Conservation (phyloP, 345 rosid species). For the Fremontodendron californicum region DNA sequence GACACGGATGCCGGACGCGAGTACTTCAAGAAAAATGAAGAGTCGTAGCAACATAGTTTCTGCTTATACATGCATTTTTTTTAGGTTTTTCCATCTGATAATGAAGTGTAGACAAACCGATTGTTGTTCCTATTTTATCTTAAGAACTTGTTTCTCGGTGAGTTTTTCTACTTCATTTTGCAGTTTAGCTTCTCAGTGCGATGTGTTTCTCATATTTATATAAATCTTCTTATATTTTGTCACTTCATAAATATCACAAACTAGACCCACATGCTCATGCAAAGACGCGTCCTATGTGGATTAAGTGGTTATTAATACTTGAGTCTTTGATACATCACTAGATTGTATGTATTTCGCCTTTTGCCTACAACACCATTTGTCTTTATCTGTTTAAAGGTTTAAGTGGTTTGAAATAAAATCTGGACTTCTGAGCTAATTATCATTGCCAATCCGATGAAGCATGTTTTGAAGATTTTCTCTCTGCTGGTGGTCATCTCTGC, state of each 20-base stretch:
- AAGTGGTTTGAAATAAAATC: neutral
- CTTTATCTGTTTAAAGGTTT: neutral
- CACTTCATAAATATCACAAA: neutral
- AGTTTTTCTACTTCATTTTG: neutral
- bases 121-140: neutral
- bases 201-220: neutral
- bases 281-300: neutral
- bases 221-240: neutral
- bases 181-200: neutral
- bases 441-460: constrained; percentile 37
- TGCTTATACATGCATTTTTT: neutral
- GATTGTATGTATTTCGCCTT: neutral
- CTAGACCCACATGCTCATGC: neutral
- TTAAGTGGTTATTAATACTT: neutral
- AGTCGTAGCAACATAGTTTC: too few species aligned
- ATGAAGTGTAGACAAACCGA: neutral
- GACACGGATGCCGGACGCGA: too few species aligned
- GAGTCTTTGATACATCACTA: neutral
- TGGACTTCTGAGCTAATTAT: neutral
- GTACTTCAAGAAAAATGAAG: too few species aligned
- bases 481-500: constrained; percentile 34
- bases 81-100: neutral
- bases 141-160: neutral
- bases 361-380: neutral
- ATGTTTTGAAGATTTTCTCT: constrained; percentile 35